Conservation (phyloP, 192 early-diverging fungal species). For the Backusella luteola region DNA sequence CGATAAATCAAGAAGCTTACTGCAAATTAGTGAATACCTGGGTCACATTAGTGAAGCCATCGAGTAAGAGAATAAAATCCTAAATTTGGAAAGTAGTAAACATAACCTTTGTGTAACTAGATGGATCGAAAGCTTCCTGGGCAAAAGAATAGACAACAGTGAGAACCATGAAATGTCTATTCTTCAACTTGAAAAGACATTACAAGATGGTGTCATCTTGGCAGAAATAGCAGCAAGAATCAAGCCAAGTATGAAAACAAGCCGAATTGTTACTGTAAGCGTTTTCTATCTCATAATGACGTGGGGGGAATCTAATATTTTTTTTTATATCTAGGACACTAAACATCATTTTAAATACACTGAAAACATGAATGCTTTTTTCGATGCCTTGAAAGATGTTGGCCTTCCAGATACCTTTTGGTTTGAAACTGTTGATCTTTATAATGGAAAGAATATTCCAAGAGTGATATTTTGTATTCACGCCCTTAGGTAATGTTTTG, state of each 20-base stretch:
- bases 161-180: conserved; percentile 43
- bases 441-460: conserved; percentile 99
- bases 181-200: conserved; percentile 79
- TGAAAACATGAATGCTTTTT: conserved; percentile 97
- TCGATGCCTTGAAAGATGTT: conserved; percentile 74
- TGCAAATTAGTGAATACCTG: conserved; percentile 98
- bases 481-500: conserved; percentile 68
- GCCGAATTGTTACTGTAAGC: conserved; percentile 70
- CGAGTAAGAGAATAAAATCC: conserved; percentile 61
- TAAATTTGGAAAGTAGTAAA: background rate
- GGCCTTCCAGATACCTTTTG: conserved; percentile 90
- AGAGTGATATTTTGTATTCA: conserved; percentile 99
- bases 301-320: too few relatives aligned
- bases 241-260: conserved; percentile 76
- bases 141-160: conserved; percentile 65
- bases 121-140: conserved; percentile 95
- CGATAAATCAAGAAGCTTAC: conserved; percentile 82
- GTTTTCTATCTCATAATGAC: too few relatives aligned
- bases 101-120: conserved; percentile 39
- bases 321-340: conserved; percentile 46
- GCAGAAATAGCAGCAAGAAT: conserved; percentile 89
- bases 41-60: conserved; percentile 99
- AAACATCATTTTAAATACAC: conserved; percentile 92
- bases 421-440: conserved; percentile 97
- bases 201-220: conserved; percentile 90